These are phyloP conservation scores for Zizania palustris DNA, from an alignment of 202 grass and related monocot species.

Conservation along the genomic window DNA sequence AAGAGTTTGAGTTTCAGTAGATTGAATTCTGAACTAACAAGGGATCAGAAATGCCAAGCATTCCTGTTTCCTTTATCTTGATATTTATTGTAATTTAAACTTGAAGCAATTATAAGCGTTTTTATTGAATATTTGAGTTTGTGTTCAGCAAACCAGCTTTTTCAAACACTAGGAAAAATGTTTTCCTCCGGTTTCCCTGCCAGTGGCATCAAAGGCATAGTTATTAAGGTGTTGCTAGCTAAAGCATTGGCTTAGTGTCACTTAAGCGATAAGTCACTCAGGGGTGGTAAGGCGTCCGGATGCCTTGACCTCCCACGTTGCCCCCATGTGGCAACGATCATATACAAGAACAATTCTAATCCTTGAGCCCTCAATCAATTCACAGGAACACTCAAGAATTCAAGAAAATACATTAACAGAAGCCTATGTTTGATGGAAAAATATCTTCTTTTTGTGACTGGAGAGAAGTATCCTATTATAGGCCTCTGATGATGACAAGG, in stretches of 20 bases:
- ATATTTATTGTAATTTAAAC: neutral
- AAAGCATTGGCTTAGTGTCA: too few relatives aligned
- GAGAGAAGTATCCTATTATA: neutral
- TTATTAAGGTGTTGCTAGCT: too few relatives aligned
- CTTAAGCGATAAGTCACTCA: too few relatives aligned
- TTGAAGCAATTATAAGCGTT: neutral
- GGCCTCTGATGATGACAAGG: neutral
- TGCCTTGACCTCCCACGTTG: too few relatives aligned
- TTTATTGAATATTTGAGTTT: too few relatives aligned
- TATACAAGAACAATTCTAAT: constrained; percentile 16
- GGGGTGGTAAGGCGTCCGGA: too few relatives aligned
- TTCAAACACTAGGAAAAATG: neutral
- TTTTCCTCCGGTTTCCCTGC: neutral
- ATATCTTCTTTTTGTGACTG: neutral
- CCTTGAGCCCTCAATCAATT: constrained; percentile 4
- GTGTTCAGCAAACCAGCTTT: too few relatives aligned
- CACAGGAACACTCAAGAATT: constrained; percentile 9
- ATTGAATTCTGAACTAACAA: constrained; percentile 15
- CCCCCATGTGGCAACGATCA: neutral
- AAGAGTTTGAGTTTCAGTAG: constrained; percentile 19
- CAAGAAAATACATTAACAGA: neutral
- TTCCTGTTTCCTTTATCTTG: neutral
- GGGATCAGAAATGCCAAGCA: neutral
- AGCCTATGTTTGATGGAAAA: neutral
- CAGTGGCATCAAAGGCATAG: neutral